phyloP scores from a whole-genome alignment of 2,329 filamentous ascomycete genomes.

The Xylariaceae sp. region DNA sequence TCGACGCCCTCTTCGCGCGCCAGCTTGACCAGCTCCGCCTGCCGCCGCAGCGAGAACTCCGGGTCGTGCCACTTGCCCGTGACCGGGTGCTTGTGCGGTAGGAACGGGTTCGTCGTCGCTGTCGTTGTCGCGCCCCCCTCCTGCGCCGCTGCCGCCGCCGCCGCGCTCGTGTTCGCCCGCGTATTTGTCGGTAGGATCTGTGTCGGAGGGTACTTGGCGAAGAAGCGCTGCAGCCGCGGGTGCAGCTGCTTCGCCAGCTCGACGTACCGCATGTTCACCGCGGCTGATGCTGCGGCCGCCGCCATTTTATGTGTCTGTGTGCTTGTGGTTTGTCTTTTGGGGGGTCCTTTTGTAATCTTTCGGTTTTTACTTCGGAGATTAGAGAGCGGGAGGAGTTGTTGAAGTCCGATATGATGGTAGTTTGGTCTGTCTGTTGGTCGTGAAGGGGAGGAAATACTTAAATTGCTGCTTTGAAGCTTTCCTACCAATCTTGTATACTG shows the following conservation, averaged over 20 bases:
- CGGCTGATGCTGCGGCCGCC: too few species aligned
- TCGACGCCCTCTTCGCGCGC: conserved; percentile 74
- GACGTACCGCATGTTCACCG: conserved; percentile 34
- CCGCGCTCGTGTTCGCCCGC: conserved; percentile 30
- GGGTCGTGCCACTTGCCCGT: conserved; percentile 83
- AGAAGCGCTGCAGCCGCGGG: conserved; percentile 73
- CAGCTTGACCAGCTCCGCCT: conserved; percentile 87
- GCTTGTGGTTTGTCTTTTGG: too few species aligned
- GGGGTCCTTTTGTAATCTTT: too few species aligned
- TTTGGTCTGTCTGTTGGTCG: too few species aligned
- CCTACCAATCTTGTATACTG: neutral
- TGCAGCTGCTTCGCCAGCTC: conserved; percentile 69
- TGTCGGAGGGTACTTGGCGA: conserved; percentile 79
- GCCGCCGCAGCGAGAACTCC: conserved; percentile 73
- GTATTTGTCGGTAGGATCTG: conserved; percentile 45
- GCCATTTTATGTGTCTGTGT: too few species aligned
- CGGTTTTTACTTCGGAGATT: neutral
- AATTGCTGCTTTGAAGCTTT: too few species aligned
- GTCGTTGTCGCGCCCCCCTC: too few species aligned
- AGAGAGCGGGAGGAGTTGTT: too few species aligned
- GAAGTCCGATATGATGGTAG: too few species aligned
- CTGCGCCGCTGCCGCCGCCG: conserved; percentile 26
- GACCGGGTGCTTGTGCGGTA: conserved; percentile 66
- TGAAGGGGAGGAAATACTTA: too few species aligned
- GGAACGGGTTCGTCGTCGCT: conserved; percentile 71